These are phyloP conservation scores for Colletotrichum siamense DNA, from an alignment of 2,329 filamentous ascomycete species.

Conservation along the genomic window DNA sequence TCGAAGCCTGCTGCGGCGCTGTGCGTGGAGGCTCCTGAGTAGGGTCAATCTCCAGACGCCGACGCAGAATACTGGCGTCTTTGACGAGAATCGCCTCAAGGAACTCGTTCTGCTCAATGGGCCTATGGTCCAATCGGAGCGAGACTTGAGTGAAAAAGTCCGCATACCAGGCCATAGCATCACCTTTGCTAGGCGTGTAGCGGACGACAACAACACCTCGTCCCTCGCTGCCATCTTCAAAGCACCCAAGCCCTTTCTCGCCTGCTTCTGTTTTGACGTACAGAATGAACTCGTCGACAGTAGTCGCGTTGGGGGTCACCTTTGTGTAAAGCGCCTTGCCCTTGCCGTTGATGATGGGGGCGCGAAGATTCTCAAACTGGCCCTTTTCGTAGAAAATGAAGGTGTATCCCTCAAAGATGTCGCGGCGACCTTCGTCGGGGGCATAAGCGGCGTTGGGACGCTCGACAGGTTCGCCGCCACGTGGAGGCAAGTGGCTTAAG, in stretches of 20 bases:
- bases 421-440: constrained; percentile 69
- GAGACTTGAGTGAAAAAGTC: constrained; percentile 74
- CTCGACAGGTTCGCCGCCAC: constrained; percentile 76
- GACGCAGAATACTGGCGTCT: constrained; percentile 75
- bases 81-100: constrained; percentile 86
- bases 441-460: constrained; percentile 72
- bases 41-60: constrained; percentile 64
- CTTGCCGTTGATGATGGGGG: constrained; percentile 77
- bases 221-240: constrained; percentile 67
- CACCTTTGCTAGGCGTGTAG: constrained; percentile 64
- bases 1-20: constrained; percentile 20
- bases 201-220: constrained; percentile 82
- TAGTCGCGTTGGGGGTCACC: constrained; percentile 67
- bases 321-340: constrained; percentile 80
- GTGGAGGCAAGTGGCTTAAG: constrained; percentile 72
- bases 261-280: constrained; percentile 79
- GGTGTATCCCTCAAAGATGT: constrained; percentile 84
- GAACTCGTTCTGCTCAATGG: constrained; percentile 90
- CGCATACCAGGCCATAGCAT: constrained; percentile 68
- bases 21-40: constrained; percentile 31
- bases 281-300: constrained; percentile 76
- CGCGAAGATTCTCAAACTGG: constrained; percentile 78
- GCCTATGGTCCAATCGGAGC: constrained; percentile 75
- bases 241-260: constrained; percentile 71
- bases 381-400: constrained; percentile 83